These are phyloP conservation scores for Lachnellula cervina DNA, from an alignment of 2,329 filamentous ascomycete genomes.

Conservation along the genomic window DNA sequence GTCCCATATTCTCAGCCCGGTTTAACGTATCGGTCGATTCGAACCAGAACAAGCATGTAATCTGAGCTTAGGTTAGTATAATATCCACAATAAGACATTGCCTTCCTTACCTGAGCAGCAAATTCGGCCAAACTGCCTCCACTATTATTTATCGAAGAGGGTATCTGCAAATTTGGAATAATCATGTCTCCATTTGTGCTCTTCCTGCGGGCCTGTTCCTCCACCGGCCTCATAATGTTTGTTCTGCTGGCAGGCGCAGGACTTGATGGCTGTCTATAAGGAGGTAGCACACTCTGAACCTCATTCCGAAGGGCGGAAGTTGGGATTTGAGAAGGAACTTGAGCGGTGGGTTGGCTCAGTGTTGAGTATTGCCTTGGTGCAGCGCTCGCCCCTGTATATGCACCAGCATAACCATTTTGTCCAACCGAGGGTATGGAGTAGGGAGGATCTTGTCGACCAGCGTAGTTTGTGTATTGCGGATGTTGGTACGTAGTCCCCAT, in stretches of 20 bases:
- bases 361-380: constrained; percentile 12
- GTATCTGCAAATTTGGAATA: constrained; percentile 55
- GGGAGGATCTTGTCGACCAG: constrained; percentile 36
- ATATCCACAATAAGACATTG: background rate
- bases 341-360: constrained; percentile 10
- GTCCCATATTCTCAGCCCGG: constrained; percentile 55
- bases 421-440: constrained; percentile 15
- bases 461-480: constrained; percentile 42
- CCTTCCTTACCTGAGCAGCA: constrained; percentile 62
- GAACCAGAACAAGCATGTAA: constrained; percentile 98
- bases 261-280: constrained; percentile 17
- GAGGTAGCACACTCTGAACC: constrained; percentile 10
- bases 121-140: constrained; percentile 78
- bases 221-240: constrained; percentile 14
- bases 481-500: constrained; percentile 49
- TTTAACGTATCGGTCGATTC: constrained; percentile 78
- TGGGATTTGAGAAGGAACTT: constrained; percentile 9
- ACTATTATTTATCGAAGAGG: constrained; percentile 67
- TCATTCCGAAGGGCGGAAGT: constrained; percentile 27
- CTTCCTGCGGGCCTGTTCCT: constrained; percentile 18
- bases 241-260: constrained; percentile 17
- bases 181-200: constrained; percentile 23
- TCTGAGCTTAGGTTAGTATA: constrained; percentile 44
- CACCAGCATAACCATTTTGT: constrained; percentile 9
- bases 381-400: constrained; percentile 7